Evolutionary conservation across 345 rosid genomes (phyloP), one percentile per base, ranked within the genome.

Genomic region (Anastatica hierochuntica): DNA sequence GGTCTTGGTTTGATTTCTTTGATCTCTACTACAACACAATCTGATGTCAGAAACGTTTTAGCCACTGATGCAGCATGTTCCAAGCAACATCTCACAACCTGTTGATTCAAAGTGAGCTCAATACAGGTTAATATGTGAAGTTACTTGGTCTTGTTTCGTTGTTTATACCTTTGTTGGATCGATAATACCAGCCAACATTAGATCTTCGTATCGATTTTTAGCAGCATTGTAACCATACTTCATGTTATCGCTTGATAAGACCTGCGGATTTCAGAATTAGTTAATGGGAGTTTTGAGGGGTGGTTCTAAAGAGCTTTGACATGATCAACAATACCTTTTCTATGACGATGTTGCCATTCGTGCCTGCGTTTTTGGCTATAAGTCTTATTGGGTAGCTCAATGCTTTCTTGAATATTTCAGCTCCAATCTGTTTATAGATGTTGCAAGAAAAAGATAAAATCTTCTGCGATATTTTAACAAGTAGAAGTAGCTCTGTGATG

Each of bases 41-140:
- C 90, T 0, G 85, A 76, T 39, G 79, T 84, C 47, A 86, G 75
- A 62, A 87, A 84, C 54, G 79, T 79, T 69, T 74, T 84, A 27
- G 98, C 98, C 53, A 86, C 96, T 5, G 95, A 82, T 51, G 96
- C 77, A 26, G 98, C 83, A 58, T 90, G 77, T 82, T 87, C 98
- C 76, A 90, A 53, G 65, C 92, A 90, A 62, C 92, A 90, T 75
- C 96, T 76, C 51, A 87, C 89, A 12, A 87, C 95, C 97, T 90
- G 81, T 66, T 10, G n/a, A n/a, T n/a, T n/a, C n/a, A n/a, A n/a
- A n/a, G n/a, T n/a, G n/a, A n/a, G n/a, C n/a, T n/a, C n/a, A n/a
- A n/a, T n/a, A n/a, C n/a, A n/a, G n/a, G n/a, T n/a, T n/a, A n/a
- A n/a, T n/a, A n/a, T n/a, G n/a, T n/a, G n/a, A n/a, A n/a, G n/a